phyloP scores from a whole-genome alignment of 257 asterid species.

The Solanum chiquidenum region DNA sequence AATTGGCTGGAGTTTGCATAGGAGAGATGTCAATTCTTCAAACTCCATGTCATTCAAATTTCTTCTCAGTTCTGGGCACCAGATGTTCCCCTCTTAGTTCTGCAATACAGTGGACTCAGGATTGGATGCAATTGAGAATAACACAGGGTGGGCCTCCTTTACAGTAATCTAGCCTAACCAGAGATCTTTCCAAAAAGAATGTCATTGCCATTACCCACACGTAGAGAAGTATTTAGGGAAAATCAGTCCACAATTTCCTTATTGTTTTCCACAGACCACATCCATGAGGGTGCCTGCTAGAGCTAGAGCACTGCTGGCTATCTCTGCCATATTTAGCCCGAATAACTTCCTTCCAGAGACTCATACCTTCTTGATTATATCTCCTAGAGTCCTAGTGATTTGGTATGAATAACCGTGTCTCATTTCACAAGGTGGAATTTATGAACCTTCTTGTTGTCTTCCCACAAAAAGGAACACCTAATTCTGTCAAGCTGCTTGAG shows the following conservation, averaged over 20 bases:
- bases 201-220: background rate
- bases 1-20: background rate
- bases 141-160: background rate
- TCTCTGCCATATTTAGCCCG: too few species aligned
- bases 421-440: too few species aligned
- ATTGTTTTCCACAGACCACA: background rate
- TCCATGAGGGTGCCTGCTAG: too few species aligned
- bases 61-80: background rate
- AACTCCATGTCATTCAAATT: background rate
- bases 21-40: background rate
- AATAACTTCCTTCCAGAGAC: background rate
- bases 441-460: too few species aligned
- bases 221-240: background rate
- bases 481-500: too few species aligned
- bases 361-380: too few species aligned
- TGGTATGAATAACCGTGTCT: too few species aligned
- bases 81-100: background rate
- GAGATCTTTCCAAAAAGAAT: background rate
- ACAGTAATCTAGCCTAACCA: background rate
- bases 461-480: too few species aligned
- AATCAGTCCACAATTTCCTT: background rate
- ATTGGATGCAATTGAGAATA: background rate
- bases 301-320: too few species aligned
- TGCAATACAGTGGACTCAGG: background rate
- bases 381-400: too few species aligned